phyloP scores from a whole-genome alignment of 305 asterid species.

The Solanum hybrid region DNA sequence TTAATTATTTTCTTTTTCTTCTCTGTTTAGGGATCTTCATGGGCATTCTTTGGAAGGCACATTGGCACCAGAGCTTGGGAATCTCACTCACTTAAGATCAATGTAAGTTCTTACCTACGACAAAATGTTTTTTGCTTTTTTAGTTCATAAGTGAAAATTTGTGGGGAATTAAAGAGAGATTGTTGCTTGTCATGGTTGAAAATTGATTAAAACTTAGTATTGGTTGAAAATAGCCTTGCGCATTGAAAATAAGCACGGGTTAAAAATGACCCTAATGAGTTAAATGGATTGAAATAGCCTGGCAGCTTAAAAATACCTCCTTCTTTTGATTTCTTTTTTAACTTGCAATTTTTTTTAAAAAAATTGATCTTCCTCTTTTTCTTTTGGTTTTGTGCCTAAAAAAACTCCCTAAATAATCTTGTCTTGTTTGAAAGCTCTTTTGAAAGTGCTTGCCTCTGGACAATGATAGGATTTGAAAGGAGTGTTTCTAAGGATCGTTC shows the following conservation, averaged over 20 bases:
- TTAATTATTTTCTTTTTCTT: not conserved
- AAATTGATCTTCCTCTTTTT: not conserved
- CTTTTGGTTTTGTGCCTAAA: not conserved
- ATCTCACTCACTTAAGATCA: constrained; percentile 46
- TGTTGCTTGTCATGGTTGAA: not conserved
- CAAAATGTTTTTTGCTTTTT: not conserved
- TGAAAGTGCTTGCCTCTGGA: not conserved
- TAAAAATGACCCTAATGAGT: not conserved
- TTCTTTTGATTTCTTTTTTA: not conserved
- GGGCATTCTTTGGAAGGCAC: constrained; percentile 66
- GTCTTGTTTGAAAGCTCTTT: not conserved
- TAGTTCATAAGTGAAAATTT: not conserved
- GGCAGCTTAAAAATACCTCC: not conserved
- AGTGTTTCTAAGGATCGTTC: not conserved
- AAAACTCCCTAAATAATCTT: not conserved
- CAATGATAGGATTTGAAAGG: not conserved
- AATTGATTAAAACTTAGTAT: not conserved
- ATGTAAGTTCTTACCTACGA: constrained; percentile 42
- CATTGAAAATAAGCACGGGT: not conserved
- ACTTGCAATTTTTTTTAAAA: not conserved
- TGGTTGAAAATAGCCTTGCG: not conserved
- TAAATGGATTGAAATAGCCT: not conserved
- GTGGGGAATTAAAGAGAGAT: not conserved
- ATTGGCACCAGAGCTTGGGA: constrained; percentile 75
- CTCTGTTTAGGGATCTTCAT: constrained; percentile 54